Conservation (phyloP, 2,329 filamentous ascomycete species). For the Clonostachys rhizophaga region DNA sequence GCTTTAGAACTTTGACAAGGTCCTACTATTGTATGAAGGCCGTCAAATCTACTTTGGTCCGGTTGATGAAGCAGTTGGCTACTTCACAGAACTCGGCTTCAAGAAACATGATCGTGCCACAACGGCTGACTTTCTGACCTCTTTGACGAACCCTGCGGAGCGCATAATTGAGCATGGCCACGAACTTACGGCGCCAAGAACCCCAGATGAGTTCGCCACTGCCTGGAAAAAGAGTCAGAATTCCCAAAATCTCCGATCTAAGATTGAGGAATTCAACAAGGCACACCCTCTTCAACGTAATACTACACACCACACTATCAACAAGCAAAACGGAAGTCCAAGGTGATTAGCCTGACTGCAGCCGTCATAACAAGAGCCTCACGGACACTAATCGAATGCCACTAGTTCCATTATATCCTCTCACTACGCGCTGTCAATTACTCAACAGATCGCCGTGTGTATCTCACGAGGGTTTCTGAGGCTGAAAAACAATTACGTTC, state of each 20-base stretch:
- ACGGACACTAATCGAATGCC: too few species aligned
- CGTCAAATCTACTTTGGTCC: conserved; percentile 61
- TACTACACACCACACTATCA: too few species aligned
- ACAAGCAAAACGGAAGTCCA: too few species aligned
- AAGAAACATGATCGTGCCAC: conserved; percentile 39
- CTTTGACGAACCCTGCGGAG: conserved; percentile 61
- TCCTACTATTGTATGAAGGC: conserved; percentile 60
- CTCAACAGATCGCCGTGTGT: conserved; percentile 14
- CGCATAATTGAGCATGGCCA: conserved; percentile 52
- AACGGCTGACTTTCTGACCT: conserved; percentile 68
- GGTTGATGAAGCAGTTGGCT: conserved; percentile 47
- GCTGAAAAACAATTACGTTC: conserved; percentile 44
- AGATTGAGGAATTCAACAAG: conserved; percentile 5
- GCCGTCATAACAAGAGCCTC: too few species aligned
- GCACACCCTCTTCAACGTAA: too few species aligned
- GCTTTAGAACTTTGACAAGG: conserved; percentile 55
- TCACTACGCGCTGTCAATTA: too few species aligned
- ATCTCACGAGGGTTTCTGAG: conserved; percentile 45
- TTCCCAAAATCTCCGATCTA: background rate
- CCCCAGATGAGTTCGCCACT: conserved; percentile 1
- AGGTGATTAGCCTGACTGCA: too few species aligned
- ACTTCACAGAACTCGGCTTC: conserved; percentile 40
- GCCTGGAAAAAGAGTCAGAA: background rate
- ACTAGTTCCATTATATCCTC: too few species aligned
- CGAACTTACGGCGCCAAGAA: conserved; percentile 47